Base-by-base conservation (phyloP, 2,329 filamentous ascomycete species). In the Neospermospora avenae region DNA sequence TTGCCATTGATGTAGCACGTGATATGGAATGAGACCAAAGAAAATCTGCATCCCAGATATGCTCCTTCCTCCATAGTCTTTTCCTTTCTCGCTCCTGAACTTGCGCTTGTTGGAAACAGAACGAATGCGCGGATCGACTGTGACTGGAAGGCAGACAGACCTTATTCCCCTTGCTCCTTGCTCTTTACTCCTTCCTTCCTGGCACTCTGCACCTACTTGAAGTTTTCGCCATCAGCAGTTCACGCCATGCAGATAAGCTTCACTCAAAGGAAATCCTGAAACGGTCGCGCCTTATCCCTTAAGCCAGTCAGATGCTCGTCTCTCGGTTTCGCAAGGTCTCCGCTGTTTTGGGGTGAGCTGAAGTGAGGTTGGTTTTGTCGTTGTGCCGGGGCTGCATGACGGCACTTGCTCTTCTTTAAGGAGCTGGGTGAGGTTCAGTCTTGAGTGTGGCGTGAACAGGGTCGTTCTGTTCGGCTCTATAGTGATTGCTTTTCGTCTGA, bases 231-330 rank as follows among this genome's bases (percentile, higher is more conserved):
- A 53, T 20, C 18, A 39, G n/a, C 34, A 7, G 11, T 8, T 8
- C 18, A 24, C 13, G 2, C 18, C 24, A 18, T 37, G 18, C 13
- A 6, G 14, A 4, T 53, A 35, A 3, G 35, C 49, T 53, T 53
- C 20, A 10, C 24, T 34, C 4, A 28, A 16, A 24, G n/a, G 18
- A 4, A 25, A 28, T 24, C 22, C n/a, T 52, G 48, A 52, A 52
- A 52, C 48, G 44, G 20, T 52, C 48, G 48, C 35, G 31, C 31
- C 48, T 52, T 35, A 31, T 52, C 31, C 20, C 48, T 39, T 52
- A 52, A n/a, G 31, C 48, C 48, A 52, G 31, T 52, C 13, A 52
- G 18, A 14, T 18, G 20, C 48, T 39, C 35, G 3, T 20, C 7
- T 35, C 13, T 52, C 20, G 25, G 14, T 18, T 18, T n/a, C 34